Evolutionary conservation across 2,329 filamentous ascomycete species (phyloP).

Genomic region (Botrytis byssoidea): DNA sequence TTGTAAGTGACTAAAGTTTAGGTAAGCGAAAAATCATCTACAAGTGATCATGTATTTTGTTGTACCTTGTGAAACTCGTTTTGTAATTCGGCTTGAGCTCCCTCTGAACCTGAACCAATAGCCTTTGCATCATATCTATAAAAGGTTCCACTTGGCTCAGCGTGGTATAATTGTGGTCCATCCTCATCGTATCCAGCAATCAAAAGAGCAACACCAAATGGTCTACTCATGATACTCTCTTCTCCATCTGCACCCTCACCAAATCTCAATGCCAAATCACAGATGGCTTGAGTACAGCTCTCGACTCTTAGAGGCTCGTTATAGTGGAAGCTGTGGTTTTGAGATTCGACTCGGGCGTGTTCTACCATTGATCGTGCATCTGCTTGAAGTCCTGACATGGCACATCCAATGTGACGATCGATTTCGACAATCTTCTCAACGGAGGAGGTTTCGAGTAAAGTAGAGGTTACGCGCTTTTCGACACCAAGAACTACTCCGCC

Average conservation of each 20-base stretch:
- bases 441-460: constrained; percentile 93
- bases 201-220: constrained; percentile 92
- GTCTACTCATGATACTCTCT: constrained; percentile 97
- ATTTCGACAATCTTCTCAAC: constrained; percentile 99
- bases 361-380: constrained; percentile 98
- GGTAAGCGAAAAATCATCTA: constrained; percentile 4
- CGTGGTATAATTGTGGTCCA: constrained; percentile 94
- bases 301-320: constrained; percentile 92
- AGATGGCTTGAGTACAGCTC: constrained; percentile 98
- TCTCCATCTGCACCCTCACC: constrained; percentile 96
- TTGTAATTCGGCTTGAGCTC: constrained; percentile 95
- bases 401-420: constrained; percentile 96
- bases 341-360: constrained; percentile 95
- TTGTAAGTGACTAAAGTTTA: constrained; percentile 72
- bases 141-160: constrained; percentile 96
- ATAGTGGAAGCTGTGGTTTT: constrained; percentile 98
- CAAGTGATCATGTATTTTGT: neutral
- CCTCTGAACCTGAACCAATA: constrained; percentile 95
- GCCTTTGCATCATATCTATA: constrained; percentile 99
- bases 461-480: constrained; percentile 97
- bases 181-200: constrained; percentile 98
- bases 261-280: constrained; percentile 92
- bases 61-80: constrained; percentile 92
- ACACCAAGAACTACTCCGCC: constrained; percentile 96
- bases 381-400: constrained; percentile 96